phyloP scores from a whole-genome alignment of 1,284 basidiomycete species.

The Papiliotrema flavescens region DNA sequence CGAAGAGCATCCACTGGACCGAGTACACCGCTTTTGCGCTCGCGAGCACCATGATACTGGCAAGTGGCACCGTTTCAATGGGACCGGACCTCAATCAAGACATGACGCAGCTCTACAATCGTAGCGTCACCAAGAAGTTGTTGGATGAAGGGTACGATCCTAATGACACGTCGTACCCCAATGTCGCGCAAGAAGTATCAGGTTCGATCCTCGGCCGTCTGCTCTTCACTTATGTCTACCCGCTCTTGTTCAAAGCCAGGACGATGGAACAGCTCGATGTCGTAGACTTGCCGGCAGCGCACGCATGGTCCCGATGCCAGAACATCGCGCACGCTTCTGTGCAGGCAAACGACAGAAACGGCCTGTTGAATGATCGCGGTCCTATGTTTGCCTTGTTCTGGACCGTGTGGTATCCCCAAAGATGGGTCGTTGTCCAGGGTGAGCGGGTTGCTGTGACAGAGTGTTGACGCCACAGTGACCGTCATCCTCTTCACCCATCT shows the following conservation, averaged over 20 bases:
- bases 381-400: constrained; percentile 18
- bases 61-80: constrained; percentile 15
- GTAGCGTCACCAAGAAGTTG: constrained; percentile 14
- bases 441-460: not conserved
- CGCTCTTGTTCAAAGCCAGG: constrained; percentile 72
- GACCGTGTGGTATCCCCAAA: constrained; percentile 22
- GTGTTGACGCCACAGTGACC: constrained; percentile 6
- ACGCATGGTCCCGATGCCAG: constrained; percentile 55
- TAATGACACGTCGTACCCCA: constrained; percentile 5
- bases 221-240: constrained; percentile 72
- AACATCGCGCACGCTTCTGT: constrained; percentile 22
- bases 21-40: constrained; percentile 13
- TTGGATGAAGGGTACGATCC: constrained; percentile 1
- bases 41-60: constrained; percentile 1
- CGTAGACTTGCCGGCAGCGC: constrained; percentile 72
- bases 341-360: constrained; percentile 11
- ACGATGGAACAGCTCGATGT: constrained; percentile 68
- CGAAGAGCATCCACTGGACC: constrained; percentile 8
- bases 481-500: constrained; percentile 9
- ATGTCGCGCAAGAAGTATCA: constrained; percentile 30
- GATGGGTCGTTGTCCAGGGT: constrained; percentile 11
- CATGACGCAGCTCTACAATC: constrained; percentile 21
- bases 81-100: constrained; percentile 20
- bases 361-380: constrained; percentile 10
- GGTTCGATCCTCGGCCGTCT: constrained; percentile 58